These are phyloP conservation scores for Secale cereale DNA, from an alignment of 176 grass and related monocot species.

Conservation along the genomic window DNA sequence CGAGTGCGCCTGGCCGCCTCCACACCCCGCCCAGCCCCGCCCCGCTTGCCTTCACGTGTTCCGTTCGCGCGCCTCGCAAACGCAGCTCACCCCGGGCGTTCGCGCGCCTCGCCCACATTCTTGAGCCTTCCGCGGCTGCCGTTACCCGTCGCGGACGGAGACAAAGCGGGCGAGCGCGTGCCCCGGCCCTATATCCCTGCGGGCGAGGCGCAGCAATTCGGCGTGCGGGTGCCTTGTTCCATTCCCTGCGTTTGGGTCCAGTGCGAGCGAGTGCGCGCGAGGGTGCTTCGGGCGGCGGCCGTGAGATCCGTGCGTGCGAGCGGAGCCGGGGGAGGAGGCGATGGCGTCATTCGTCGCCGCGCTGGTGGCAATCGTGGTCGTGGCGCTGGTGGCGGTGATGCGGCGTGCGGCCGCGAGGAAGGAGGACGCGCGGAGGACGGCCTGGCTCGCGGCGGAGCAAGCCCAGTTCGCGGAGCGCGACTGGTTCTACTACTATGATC, in stretches of 20 bases:
- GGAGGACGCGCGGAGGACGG: slow-evolving; percentile 60
- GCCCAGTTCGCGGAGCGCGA: slow-evolving; percentile 43
- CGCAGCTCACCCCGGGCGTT: background rate
- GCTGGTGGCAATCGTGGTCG: slow-evolving; percentile 28
- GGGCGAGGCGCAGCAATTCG: background rate
- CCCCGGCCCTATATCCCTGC: slow-evolving; percentile 10
- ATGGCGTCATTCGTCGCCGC: slow-evolving; percentile 3
- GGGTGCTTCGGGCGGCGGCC: background rate
- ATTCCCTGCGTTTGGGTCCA: too few relatives aligned
- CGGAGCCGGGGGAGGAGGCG: background rate
- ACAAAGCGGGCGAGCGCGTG: slow-evolving; percentile 4
- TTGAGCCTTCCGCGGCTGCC: slow-evolving; percentile 23
- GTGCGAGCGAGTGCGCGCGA: too few relatives aligned
- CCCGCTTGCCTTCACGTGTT: slow-evolving; percentile 3
- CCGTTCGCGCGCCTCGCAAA: background rate
- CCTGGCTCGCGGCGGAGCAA: slow-evolving; percentile 52
- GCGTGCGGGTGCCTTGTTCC: background rate
- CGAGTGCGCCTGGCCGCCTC: slow-evolving; percentile 6
- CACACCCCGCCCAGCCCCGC: background rate
- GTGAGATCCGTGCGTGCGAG: slow-evolving; percentile 33
- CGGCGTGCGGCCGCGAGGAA: slow-evolving; percentile 34
- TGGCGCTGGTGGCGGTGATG: slow-evolving; percentile 29
- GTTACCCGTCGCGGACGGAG: slow-evolving; percentile 17
- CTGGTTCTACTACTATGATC: slow-evolving; percentile 12
- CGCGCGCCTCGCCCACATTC: slow-evolving; percentile 22